Base-by-base conservation (phyloP, 495 filamentous ascomycete species). In the Hypoxylon trugodes region DNA sequence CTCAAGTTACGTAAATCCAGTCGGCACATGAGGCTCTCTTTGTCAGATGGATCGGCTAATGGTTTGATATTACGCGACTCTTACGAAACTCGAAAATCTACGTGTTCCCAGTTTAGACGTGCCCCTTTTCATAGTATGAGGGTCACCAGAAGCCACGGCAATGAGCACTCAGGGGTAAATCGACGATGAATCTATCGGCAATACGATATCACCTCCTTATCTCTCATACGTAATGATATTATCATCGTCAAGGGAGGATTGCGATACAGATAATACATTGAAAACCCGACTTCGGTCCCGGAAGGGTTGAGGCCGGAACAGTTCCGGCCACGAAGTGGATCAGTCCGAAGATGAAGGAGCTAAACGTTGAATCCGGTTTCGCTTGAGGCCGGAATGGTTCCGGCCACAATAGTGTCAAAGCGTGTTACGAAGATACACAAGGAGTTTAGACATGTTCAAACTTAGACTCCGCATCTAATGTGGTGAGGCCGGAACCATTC, bases 401-500 rank as follows among this genome's bases (percentile, higher is more conserved):
- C 57, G 50, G 63, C 55, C 63, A 56, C 21, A 6, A 66, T n/a
- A n/a, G n/a, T n/a, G n/a, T n/a, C n/a, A n/a, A n/a, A n/a, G n/a
- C 21, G 21, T 42, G 18, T 56, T 18, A 41, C 18, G 8, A 45
- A 15, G 18, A 10, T 46, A 37, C 49, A n/a, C n/a, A 48, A 41
- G 6, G 35, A 50, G 52, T 28, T 59, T 28, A 13, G 38, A 42
- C 19, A 16, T 67, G 28, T 25, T 61, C 43, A 25, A 67, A 26
- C 42, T 16, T 19, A 21, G 48, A 58, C 47, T 54, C 53, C 59
- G 52, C 53, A 52, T 32, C 16, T 15, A 42, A 22, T 51, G 28
- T 36, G 49, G 46, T 61, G 61, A 58, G 70, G 70, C 67, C 70
- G 70, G 70, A 73, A 73, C 42, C 16, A 38, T 73, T 73, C 70